Conservation (phyloP, 768 basidiomycete species). For the Termitomyces bulborhizus region DNA sequence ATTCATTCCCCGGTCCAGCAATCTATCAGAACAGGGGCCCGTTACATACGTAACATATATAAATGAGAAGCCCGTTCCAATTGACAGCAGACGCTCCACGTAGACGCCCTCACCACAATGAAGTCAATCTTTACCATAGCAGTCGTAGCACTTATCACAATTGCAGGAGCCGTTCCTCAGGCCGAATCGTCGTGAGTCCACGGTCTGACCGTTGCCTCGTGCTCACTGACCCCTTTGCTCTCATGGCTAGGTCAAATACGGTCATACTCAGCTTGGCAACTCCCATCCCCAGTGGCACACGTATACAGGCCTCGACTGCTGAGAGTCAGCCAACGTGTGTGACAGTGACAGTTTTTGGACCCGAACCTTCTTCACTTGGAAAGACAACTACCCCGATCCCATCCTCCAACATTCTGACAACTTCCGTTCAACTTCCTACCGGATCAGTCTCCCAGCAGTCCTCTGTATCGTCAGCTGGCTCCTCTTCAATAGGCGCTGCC, state of each 20-base stretch:
- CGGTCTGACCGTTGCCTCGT: neutral
- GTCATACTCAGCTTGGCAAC: neutral
- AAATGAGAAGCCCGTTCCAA: neutral
- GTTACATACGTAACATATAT: neutral
- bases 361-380: neutral
- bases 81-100: neutral
- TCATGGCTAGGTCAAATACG: neutral
- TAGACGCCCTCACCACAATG: neutral
- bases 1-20: neutral
- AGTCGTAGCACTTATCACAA: neutral
- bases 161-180: neutral
- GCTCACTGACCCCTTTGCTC: neutral
- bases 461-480: neutral
- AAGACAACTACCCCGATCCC: neutral
- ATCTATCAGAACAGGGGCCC: neutral
- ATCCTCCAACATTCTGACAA: neutral
- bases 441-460: neutral
- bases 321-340: neutral
- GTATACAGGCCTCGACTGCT: neutral
- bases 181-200: neutral
- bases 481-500: neutral
- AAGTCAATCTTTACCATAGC: neutral
- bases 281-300: neutral
- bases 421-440: neutral
- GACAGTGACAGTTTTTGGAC: neutral